Conservation (phyloP, 352 stramenopile species). For the Hyaloperonospora brassicae region DNA sequence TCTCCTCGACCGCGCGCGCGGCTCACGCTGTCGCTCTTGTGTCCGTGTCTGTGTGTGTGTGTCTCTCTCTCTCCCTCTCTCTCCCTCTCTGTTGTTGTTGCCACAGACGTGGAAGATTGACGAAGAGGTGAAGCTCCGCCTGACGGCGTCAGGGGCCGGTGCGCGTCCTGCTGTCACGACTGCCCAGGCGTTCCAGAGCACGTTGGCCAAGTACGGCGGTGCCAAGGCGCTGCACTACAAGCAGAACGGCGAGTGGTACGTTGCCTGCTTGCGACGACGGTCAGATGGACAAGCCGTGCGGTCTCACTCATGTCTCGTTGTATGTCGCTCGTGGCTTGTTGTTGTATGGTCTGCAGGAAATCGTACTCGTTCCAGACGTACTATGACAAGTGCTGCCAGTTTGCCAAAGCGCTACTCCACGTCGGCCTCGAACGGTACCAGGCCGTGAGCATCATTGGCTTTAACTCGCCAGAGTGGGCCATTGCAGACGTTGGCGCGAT, state of each 20-base stretch:
- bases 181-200: slow-evolving; percentile 52
- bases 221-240: slow-evolving; percentile 62
- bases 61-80: no score
- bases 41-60: no score
- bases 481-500: slow-evolving; percentile 90
- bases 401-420: slow-evolving; percentile 75
- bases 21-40: no score
- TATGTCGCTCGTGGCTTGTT: background rate
- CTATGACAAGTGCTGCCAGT: slow-evolving; percentile 65
- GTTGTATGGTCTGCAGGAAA: slow-evolving; percentile 23
- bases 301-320: background rate
- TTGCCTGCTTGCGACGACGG: background rate
- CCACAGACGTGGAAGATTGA: slow-evolving; percentile 77
- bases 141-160: slow-evolving; percentile 43
- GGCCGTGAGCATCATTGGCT: slow-evolving; percentile 85
- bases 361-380: slow-evolving; percentile 67
- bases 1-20: no score
- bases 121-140: slow-evolving; percentile 73
- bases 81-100: background rate
- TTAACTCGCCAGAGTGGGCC: slow-evolving; percentile 90
- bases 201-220: slow-evolving; percentile 40
- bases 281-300: background rate
- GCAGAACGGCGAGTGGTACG: slow-evolving; percentile 62
- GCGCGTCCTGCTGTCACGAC: slow-evolving; percentile 42
- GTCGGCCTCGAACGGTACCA: slow-evolving; percentile 66